phyloP scores from a whole-genome alignment of 75 land plant genomes.

The Adiantum capillusveneris region DNA sequence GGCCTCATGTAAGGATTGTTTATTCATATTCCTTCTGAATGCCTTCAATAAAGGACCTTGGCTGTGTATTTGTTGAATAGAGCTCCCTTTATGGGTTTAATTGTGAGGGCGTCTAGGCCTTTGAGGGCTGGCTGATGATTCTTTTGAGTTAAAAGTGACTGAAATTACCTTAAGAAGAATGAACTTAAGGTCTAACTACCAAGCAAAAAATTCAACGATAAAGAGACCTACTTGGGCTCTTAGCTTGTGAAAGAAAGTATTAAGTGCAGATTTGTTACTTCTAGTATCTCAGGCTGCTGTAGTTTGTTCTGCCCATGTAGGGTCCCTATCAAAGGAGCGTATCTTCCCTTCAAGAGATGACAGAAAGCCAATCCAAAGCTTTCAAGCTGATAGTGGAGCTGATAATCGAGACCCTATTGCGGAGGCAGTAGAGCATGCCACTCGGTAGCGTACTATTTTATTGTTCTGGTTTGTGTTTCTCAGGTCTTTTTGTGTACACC shows the following conservation, averaged over 20 bases:
- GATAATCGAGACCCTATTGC: neutral
- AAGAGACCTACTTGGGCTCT: too few relatives aligned
- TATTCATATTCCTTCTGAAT: too few relatives aligned
- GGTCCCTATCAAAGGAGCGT: neutral
- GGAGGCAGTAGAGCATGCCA: neutral
- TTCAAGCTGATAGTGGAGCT: conserved; percentile 4
- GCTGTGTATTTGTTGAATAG: too few relatives aligned
- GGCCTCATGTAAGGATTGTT: conserved; percentile 1
- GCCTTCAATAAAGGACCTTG: too few relatives aligned
- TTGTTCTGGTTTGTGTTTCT: neutral
- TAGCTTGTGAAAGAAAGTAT: too few relatives aligned
- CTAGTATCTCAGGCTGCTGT: neutral
- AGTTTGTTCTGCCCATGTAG: neutral
- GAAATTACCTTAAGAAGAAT: too few relatives aligned
- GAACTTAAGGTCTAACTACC: too few relatives aligned
- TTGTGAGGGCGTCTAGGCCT: too few relatives aligned
- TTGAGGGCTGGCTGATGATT: too few relatives aligned
- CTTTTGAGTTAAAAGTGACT: too few relatives aligned
- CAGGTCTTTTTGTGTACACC: neutral
- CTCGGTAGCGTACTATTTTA: neutral
- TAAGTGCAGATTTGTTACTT: neutral
- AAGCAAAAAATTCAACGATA: too few relatives aligned
- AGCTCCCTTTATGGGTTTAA: too few relatives aligned
- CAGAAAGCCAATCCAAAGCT: neutral
- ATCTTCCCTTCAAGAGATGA: neutral